A percentile compares a stretch with the other conserved stretches of the same genome.
Evolutionary conservation across 2,329 filamentous ascomycete genomes (phyloP).

Genomic region (Tolypocladium ovalisporum): DNA sequence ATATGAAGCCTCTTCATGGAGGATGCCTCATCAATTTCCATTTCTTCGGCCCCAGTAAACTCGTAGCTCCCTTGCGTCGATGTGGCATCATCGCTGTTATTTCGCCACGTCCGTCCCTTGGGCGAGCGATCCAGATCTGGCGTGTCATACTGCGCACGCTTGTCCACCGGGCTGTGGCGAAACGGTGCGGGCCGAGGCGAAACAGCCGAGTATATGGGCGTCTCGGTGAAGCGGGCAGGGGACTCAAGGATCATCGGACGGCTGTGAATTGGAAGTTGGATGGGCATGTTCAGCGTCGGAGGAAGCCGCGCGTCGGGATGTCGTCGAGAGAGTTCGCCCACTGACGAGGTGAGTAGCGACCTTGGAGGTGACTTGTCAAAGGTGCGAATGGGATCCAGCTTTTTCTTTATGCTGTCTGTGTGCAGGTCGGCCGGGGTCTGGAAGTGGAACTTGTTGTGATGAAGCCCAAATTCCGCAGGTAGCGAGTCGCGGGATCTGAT

Average conservation of each 20-base stretch:
- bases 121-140: slow-evolving; percentile 38
- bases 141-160: slow-evolving; percentile 32
- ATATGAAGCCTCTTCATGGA: slow-evolving; percentile 39
- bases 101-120: slow-evolving; percentile 31
- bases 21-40: slow-evolving; percentile 39
- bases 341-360: slow-evolving; percentile 31
- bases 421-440: slow-evolving; percentile 34
- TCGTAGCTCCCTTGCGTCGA: slow-evolving; percentile 35
- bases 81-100: slow-evolving; percentile 41
- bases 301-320: slow-evolving; percentile 28
- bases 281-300: slow-evolving; percentile 28
- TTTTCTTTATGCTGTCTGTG: slow-evolving; percentile 41
- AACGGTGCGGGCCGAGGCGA: slow-evolving; percentile 36
- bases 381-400: slow-evolving; percentile 36
- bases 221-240: slow-evolving; percentile 31
- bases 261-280: slow-evolving; percentile 32
- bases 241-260: slow-evolving; percentile 28
- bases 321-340: slow-evolving; percentile 26
- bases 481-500: slow-evolving; percentile 30
- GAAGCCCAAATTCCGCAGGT: slow-evolving; percentile 31
- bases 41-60: slow-evolving; percentile 26
- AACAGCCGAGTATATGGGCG: slow-evolving; percentile 34
- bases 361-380: slow-evolving; percentile 35
- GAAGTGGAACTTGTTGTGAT: slow-evolving; percentile 39
- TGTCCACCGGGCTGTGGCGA: slow-evolving; percentile 24